Evolutionary conservation across 2,329 filamentous ascomycete genomes (phyloP), one percentile per base, ranked within the genome.

Genomic region (Mariannaea sp.): DNA sequence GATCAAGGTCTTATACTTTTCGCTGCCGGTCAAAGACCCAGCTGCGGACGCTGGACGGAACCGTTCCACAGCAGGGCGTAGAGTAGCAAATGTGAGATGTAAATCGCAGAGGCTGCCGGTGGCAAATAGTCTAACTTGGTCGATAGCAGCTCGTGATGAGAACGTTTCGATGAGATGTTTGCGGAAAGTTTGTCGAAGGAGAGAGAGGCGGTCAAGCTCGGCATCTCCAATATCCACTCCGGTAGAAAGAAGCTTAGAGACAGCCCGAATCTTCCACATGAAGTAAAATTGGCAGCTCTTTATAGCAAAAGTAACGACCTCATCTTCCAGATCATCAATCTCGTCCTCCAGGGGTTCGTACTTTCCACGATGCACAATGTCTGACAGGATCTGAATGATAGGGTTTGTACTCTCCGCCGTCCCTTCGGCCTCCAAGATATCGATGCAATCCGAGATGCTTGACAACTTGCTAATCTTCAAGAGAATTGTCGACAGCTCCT

Each of bases 261-360:
- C 66, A 46, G 80, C 77, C 47, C 84, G 82, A 17, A 88, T 82
- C 68, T 94, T 93, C 94, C 94, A 99, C 85, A 96, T 90, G 69
- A 97, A 96, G 74, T 97, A 97, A 73, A 95, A 91, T 40, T 92
- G 80, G 44, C 88, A 80, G 2, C 86, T 81, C 60, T 89, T 88
- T 65, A 95, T 88, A 24, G 91, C 87, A 63, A 87, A 88, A 2
- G 84, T 79, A 6, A 91, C 86, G 36, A 94, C 78, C 59, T 90
- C 86, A 61, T 94, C 89, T 70, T 97, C 93, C 10, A 90, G 77
- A 36, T 85, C 85, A 58, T 92, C 88, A 20, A 87, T 80, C 12
- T 88, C 87, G 36, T 87, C 83, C 49, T 91, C 84, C 3, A 85
- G 76, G 48, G 87, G 85, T 46, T 83, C 80, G 38, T 87, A 84